Evolutionary conservation across 192 early-diverging fungal species (phyloP).

Genomic region (Coemansia sp.): DNA sequence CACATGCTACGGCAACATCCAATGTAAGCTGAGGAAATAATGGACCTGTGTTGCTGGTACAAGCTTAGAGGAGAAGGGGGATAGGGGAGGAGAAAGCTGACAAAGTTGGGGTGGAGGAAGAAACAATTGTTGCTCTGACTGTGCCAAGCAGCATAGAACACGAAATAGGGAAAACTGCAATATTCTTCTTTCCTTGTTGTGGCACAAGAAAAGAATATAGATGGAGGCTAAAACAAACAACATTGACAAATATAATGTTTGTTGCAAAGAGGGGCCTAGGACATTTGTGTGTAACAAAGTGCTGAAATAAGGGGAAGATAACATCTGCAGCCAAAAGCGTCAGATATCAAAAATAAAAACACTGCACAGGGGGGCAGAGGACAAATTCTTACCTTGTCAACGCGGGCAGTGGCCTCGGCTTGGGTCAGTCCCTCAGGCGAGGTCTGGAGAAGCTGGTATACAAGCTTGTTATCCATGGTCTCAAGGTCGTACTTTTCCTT

Average conservation of each 20-base stretch:
- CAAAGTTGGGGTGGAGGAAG: background rate
- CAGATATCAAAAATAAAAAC: background rate
- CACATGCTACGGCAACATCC: background rate
- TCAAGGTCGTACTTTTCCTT: constrained; percentile 80
- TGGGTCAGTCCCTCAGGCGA: constrained; percentile 63
- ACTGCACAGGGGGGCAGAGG: background rate
- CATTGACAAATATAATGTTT: background rate
- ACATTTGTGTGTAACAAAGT: background rate
- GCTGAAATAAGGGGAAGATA: background rate
- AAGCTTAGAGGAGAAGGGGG: background rate
- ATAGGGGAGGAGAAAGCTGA: background rate
- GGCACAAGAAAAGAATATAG: background rate
- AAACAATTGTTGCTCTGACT: background rate
- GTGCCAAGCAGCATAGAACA: background rate
- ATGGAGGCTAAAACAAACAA: background rate
- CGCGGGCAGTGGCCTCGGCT: constrained; percentile 61
- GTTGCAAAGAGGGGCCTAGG: background rate
- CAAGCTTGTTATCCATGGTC: constrained; percentile 73
- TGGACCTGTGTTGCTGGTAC: background rate
- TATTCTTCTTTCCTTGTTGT: background rate
- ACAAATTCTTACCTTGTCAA: constrained; percentile 55
- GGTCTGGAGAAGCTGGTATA: constrained; percentile 69
- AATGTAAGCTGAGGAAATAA: background rate
- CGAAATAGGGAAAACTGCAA: background rate
- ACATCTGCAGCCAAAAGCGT: background rate